Evolutionary conservation across 2,329 filamentous ascomycete genomes (phyloP).

Genomic region (Graphilbum fragrans): DNA sequence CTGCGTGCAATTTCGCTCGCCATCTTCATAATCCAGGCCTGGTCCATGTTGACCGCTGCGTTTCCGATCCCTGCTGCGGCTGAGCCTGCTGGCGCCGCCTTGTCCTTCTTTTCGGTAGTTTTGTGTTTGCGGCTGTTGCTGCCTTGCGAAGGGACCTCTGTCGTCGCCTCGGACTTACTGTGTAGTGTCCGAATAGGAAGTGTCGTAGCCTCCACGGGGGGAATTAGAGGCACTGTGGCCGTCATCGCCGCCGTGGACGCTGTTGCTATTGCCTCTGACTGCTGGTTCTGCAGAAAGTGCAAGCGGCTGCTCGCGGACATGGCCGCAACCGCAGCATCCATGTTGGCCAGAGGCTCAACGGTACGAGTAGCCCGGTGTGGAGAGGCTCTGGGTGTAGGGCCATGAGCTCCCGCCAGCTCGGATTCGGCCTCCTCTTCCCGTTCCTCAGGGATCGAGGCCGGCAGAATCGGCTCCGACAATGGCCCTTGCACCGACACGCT

Average conservation of each 20-base stretch:
- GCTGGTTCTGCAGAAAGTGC: not conserved
- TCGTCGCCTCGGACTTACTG: too few species aligned
- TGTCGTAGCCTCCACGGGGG: too few species aligned
- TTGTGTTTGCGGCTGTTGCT: not conserved
- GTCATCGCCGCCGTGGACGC: conserved; percentile 1
- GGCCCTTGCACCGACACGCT: conserved; percentile 42
- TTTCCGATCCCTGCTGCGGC: not conserved
- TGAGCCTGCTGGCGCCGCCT: not conserved
- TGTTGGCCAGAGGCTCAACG: conserved; percentile 1
- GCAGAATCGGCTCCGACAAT: conserved; percentile 47
- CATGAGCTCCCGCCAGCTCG: not conserved
- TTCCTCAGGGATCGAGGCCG: conserved; percentile 47
- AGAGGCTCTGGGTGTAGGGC: not conserved
- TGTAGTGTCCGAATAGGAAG: too few species aligned
- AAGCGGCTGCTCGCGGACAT: not conserved
- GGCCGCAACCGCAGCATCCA: conserved; percentile 4
- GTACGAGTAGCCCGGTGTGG: not conserved
- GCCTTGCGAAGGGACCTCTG: not conserved
- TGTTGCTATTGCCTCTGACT: too few species aligned
- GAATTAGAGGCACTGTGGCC: conserved; percentile 3
- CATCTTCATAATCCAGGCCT: conserved; percentile 88
- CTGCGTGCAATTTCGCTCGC: conserved; percentile 80
- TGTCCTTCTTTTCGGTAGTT: not conserved
- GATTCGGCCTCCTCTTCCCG: conserved; percentile 32
- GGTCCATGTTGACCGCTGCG: conserved; percentile 37